phyloP scores from a whole-genome alignment of 2,329 filamentous ascomycete genomes.

The Didymella keratinophila region DNA sequence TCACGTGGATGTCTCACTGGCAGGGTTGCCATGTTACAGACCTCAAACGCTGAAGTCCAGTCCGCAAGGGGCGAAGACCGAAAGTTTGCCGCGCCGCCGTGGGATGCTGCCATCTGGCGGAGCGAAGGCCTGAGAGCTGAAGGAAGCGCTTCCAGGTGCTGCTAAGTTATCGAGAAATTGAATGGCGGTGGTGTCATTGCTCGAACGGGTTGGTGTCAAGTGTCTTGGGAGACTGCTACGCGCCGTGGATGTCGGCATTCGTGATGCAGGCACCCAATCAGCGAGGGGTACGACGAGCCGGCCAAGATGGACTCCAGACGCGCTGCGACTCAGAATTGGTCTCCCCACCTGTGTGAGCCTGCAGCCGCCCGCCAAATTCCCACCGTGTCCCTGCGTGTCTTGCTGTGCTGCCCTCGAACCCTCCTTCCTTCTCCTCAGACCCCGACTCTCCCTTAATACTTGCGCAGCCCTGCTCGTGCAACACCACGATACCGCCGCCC shows the following conservation, averaged over 20 bases:
- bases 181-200: conserved; percentile 41
- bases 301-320: conserved; percentile 49
- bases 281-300: conserved; percentile 28
- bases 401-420: conserved; percentile 39
- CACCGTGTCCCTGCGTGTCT: conserved; percentile 40
- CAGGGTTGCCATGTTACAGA: conserved; percentile 48
- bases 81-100: conserved; percentile 22
- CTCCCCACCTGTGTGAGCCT: conserved; percentile 48
- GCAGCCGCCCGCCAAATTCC: conserved; percentile 48
- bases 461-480: conserved; percentile 23
- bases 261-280: conserved; percentile 44
- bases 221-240: conserved; percentile 34
- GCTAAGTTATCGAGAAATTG: conserved; percentile 22
- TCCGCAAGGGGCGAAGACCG: conserved; percentile 24
- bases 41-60: conserved; percentile 45
- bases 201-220: conserved; percentile 35
- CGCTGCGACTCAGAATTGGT: conserved; percentile 48
- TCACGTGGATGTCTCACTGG: conserved; percentile 50
- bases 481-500: conserved; percentile 20
- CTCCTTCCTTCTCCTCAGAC: conserved; percentile 35
- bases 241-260: conserved; percentile 45
- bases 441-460: conserved; percentile 35
- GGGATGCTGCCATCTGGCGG: conserved; percentile 23
- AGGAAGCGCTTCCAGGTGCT: conserved; percentile 27
- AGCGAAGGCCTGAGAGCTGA: conserved; percentile 10